Evolutionary conservation across 805 yeast genomes (phyloP).

Genomic region (Hanseniaspora lachancei): DNA sequence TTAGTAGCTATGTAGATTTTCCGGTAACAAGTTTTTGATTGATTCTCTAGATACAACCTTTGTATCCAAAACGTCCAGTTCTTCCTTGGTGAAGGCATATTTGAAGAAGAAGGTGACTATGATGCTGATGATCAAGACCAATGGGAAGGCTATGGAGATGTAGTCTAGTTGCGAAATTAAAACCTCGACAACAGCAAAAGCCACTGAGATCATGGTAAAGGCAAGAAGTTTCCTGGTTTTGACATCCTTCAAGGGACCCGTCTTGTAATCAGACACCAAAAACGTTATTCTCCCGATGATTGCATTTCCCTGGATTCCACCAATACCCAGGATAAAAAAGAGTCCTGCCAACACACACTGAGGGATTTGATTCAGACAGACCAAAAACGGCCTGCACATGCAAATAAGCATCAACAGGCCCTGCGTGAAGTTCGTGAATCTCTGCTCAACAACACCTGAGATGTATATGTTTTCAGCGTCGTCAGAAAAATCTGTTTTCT

Average conservation of each 20-base stretch:
- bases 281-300: constrained; percentile 51
- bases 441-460: constrained; percentile 67
- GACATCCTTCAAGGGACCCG: constrained; percentile 26
- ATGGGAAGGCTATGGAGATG: constrained; percentile 92
- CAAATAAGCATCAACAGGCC: constrained; percentile 73
- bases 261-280: constrained; percentile 44
- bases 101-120: constrained; percentile 54
- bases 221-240: constrained; percentile 32
- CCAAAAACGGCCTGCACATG: constrained; percentile 78
- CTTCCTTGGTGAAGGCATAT: constrained; percentile 44
- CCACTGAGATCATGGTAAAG: constrained; percentile 44
- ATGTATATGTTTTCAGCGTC: constrained; percentile 22
- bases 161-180: constrained; percentile 63
- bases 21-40: constrained; percentile 32
- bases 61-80: constrained; percentile 52
- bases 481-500: constrained; percentile 11
- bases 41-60: constrained; percentile 47
- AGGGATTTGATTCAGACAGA: constrained; percentile 72
- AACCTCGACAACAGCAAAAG: constrained; percentile 69
- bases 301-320: constrained; percentile 57
- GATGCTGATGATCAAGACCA: constrained; percentile 56
- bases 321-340: constrained; percentile 84
- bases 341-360: constrained; percentile 88
- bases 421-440: constrained; percentile 72
- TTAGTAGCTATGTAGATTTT: constrained; percentile 15